A percentile compares a stretch with the other conserved stretches of the same genome.
Evolutionary conservation across 257 asterid genomes (phyloP).

Genomic region (Fraxinus quadrangulata): DNA sequence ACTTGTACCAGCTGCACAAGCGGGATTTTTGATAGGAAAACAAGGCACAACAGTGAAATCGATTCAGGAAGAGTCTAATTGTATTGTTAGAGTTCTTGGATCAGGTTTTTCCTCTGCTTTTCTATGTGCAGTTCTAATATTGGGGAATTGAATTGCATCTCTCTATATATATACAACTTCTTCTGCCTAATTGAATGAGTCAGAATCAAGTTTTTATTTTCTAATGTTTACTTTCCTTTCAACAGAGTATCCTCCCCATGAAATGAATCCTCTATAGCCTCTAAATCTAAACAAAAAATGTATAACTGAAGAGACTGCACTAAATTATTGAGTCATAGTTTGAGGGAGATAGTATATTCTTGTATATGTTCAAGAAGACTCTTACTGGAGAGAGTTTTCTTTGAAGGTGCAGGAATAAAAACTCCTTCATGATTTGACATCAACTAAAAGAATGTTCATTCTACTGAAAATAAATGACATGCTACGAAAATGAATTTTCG

Average conservation of each 20-base stretch:
- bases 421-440: neutral
- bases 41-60: slow-evolving; percentile 91
- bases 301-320: neutral
- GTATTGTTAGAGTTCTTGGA: slow-evolving; percentile 90
- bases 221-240: neutral
- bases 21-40: slow-evolving; percentile 88
- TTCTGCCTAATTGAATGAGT: neutral
- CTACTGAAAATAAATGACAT: neutral
- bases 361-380: neutral
- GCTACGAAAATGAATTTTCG: neutral
- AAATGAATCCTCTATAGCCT: neutral
- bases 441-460: neutral
- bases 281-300: neutral
- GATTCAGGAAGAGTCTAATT: slow-evolving; percentile 87
- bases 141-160: slow-evolving; percentile 10
- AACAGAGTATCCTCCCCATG: neutral
- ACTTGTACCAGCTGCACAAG: slow-evolving; percentile 89
- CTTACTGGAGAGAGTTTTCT: neutral
- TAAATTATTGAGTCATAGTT: neutral
- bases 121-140: slow-evolving; percentile 18
- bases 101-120: slow-evolving; percentile 53
- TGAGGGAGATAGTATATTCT: neutral
- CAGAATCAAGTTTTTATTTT: neutral
- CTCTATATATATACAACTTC: neutral
- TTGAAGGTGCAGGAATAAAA: neutral